Percentiles rank a stretch among this genome's conserved stretches.
Conservation (phyloP, 148 eudicot species). For the Chenopodium quinoa region DNA sequence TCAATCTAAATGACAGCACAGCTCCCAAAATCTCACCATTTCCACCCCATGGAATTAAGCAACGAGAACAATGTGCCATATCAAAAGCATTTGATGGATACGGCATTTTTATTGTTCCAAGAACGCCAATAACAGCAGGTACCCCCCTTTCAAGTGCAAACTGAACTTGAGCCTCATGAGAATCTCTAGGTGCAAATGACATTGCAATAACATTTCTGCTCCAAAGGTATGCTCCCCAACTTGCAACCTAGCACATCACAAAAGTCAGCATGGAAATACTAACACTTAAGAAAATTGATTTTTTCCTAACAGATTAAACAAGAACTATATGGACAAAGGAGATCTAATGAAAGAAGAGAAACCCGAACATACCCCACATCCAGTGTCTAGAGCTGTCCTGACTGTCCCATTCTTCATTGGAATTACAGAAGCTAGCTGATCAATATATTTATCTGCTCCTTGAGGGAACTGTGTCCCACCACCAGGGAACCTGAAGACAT, state of each 20-base stretch:
- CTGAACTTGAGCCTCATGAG: conserved; percentile 75
- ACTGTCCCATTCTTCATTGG: conserved; percentile 86
- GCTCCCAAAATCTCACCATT: conserved; percentile 39
- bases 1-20: neutral
- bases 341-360: neutral
- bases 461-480: conserved; percentile 99
- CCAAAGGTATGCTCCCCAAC: conserved; percentile 73
- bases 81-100: conserved; percentile 61
- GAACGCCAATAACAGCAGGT: conserved; percentile 72
- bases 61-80: conserved; percentile 69
- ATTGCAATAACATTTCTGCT: conserved; percentile 57
- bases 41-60: conserved; percentile 60
- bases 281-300: neutral
- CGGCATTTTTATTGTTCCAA: conserved; percentile 61
- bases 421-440: conserved; percentile 79
- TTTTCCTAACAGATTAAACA: neutral
- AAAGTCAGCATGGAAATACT: conserved; percentile 5
- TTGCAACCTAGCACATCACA: conserved; percentile 49
- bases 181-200: conserved; percentile 75
- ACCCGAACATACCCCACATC: conserved; percentile 82
- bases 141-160: conserved; percentile 77
- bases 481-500: conserved; percentile 96
- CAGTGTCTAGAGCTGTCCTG: conserved; percentile 93
- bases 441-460: conserved; percentile 94
- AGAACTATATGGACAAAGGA: neutral